Conservation (phyloP, 1,284 basidiomycete genomes). For the Volvariella volvacea region DNA sequence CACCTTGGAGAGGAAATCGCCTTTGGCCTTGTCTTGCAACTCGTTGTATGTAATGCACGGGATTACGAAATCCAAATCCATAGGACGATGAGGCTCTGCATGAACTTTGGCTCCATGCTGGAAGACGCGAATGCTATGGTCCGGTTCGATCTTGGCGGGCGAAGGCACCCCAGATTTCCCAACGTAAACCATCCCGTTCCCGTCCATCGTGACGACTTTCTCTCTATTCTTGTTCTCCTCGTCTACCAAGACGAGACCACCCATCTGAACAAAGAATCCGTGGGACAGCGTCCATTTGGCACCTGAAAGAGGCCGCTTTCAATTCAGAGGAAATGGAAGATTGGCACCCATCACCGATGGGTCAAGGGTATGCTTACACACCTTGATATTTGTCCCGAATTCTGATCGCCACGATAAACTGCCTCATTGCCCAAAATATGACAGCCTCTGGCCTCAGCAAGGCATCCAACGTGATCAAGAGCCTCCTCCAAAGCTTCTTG, state of each 20-base stretch:
- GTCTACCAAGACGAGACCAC: conserved; percentile 1
- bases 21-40: too few relatives aligned
- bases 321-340: not conserved
- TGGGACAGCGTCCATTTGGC: conserved; percentile 1
- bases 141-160: too few relatives aligned
- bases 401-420: conserved; percentile 17
- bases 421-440: conserved; percentile 20
- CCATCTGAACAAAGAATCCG: not conserved
- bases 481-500: conserved; percentile 6
- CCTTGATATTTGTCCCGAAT: conserved; percentile 10
- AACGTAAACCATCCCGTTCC: too few relatives aligned
- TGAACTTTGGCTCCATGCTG: too few relatives aligned
- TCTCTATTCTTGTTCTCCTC: conserved; percentile 4
- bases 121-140: too few relatives aligned
- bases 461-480: conserved; percentile 17
- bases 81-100: too few relatives aligned
- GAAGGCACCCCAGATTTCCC: too few relatives aligned
- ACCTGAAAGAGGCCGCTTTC: not conserved
- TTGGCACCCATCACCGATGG: not conserved
- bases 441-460: conserved; percentile 24
- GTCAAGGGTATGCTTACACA: conserved; percentile 1
- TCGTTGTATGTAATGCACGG: too few relatives aligned
- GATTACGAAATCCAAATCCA: too few relatives aligned
- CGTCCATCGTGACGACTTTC: too few relatives aligned
- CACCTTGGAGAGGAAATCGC: too few relatives aligned